phyloP scores from a whole-genome alignment of 371 early-diverging fungal genomes.

The Mortierella sp. region DNA sequence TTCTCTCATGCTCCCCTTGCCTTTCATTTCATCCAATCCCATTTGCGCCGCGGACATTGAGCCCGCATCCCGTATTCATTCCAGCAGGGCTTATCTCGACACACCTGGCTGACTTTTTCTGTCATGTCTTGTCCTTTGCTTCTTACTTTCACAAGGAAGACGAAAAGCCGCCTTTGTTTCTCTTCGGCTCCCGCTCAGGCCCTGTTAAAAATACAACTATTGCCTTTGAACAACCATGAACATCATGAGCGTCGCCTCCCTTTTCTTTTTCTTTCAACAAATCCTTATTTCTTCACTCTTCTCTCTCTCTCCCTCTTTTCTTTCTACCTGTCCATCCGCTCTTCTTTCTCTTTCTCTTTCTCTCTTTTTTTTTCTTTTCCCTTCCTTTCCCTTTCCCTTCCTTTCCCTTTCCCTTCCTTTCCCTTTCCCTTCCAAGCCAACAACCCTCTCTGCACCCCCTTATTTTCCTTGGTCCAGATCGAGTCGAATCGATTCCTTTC shows the following conservation, averaged over 20 bases:
- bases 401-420: neutral
- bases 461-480: neutral
- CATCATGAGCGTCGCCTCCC: neutral
- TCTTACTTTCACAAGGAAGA: neutral
- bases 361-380: too few species aligned
- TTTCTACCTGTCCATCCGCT: neutral
- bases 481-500: neutral
- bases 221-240: too few species aligned
- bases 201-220: neutral
- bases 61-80: neutral
- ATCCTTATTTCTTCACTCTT: too few species aligned
- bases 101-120: neutral
- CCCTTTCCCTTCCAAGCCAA: neutral
- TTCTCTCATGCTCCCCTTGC: too few species aligned
- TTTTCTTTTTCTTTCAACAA: neutral
- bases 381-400: neutral
- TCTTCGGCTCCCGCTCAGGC: conserved; percentile 8
- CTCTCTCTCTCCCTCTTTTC: neutral
- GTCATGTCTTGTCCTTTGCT: neutral
- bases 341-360: neutral
- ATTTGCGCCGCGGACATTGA: neutral
- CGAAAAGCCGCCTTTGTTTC: conserved; percentile 8
- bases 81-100: neutral
- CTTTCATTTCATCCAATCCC: neutral
- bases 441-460: neutral